Percentiles rank a stretch among this genome's conserved stretches.
phyloP scores from a whole-genome alignment of 1,139 yeast species.

The Kodamaea sp. region DNA sequence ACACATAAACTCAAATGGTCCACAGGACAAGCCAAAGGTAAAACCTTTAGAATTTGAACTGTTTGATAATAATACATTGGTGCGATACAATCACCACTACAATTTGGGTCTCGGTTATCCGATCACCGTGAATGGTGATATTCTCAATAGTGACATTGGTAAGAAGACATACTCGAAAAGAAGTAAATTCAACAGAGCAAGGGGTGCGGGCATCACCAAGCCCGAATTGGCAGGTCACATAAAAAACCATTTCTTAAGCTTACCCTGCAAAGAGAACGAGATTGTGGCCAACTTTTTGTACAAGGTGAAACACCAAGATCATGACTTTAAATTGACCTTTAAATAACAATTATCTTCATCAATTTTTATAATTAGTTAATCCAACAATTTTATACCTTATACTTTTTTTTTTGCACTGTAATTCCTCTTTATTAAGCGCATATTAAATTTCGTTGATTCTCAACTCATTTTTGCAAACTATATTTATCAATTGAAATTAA shows the following conservation, averaged over 20 bases:
- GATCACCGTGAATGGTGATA: constrained; percentile 54
- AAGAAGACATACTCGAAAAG: constrained; percentile 51
- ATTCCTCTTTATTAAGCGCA: neutral
- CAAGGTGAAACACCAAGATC: constrained; percentile 64
- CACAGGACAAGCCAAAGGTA: constrained; percentile 45
- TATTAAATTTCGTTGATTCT: neutral
- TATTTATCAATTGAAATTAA: neutral
- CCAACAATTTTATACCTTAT: neutral
- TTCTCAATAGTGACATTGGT: constrained; percentile 62
- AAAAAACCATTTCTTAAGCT: constrained; percentile 59
- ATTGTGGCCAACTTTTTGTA: constrained; percentile 75
- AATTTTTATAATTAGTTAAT: no score
- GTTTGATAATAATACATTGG: constrained; percentile 50
- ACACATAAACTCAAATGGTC: constrained; percentile 64
- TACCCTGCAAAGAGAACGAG: constrained; percentile 72
- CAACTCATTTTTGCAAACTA: neutral
- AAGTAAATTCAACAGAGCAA: constrained; percentile 26
- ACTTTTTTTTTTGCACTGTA: neutral
- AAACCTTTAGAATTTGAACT: constrained; percentile 61
- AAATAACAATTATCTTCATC: constrained; percentile 10
- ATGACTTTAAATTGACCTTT: constrained; percentile 41
- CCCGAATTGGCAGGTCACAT: constrained; percentile 52
- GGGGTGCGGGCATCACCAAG: constrained; percentile 37
- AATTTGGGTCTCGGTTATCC: constrained; percentile 48
- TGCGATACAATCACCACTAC: constrained; percentile 56